A percentile compares a stretch with the other conserved stretches of the same genome.
Evolutionary conservation across 108 stramenopile genomes (phyloP).

Genomic region (Thalassiosira profunda): DNA sequence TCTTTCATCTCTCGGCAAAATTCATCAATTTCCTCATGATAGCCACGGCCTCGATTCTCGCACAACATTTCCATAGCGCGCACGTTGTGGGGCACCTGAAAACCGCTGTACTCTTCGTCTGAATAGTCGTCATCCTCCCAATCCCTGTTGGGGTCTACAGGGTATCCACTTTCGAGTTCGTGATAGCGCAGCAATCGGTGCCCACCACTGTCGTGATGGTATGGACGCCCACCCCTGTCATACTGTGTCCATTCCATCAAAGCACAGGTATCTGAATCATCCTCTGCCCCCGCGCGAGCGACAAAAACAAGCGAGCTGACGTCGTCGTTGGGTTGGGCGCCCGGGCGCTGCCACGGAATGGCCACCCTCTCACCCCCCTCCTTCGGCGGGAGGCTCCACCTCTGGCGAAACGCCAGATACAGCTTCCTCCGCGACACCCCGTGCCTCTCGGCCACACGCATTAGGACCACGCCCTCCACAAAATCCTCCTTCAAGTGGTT

Average conservation of each 20-base stretch:
- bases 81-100: not conserved
- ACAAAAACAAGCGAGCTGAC: not conserved
- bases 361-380: not conserved
- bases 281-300: not conserved
- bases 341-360: not conserved
- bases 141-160: too few species aligned
- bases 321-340: not conserved
- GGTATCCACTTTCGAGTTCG: too few species aligned
- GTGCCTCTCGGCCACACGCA: not conserved
- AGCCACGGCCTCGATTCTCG: not conserved
- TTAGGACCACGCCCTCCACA: not conserved
- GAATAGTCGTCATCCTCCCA: too few species aligned
- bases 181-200: too few species aligned
- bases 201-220: too few species aligned
- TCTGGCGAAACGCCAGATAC: not conserved
- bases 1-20: not conserved
- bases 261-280: not conserved
- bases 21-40: not conserved
- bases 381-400: not conserved
- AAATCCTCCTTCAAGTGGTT: not conserved
- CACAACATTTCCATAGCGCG: not conserved
- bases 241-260: not conserved
- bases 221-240: too few species aligned
- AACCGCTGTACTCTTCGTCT: too few species aligned
- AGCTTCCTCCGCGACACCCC: not conserved